Conservation (phyloP, 2,329 filamentous ascomycete species). For the Xenoacremonium recifei region DNA sequence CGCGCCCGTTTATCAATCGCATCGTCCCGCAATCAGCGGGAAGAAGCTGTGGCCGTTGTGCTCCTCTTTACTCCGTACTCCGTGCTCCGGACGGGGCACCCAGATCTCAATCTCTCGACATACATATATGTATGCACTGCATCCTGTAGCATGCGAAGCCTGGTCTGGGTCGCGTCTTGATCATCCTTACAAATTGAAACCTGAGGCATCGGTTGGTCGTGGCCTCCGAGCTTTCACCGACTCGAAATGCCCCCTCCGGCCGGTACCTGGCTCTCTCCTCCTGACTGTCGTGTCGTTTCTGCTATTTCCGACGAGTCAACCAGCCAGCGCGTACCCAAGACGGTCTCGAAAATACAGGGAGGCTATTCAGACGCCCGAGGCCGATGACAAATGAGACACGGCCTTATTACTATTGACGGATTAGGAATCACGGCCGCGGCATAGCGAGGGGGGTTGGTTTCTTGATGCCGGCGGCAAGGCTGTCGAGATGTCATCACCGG, state of each 20-base stretch:
- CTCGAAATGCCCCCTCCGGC: constrained; percentile 19
- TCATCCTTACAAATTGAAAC: no score
- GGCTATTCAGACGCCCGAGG: not conserved
- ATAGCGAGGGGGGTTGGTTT: constrained; percentile 16
- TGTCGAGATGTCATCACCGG: constrained; percentile 15
- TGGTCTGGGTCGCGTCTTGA: no score
- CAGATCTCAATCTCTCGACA: no score
- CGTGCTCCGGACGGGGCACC: no score
- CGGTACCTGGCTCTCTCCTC: constrained; percentile 2
- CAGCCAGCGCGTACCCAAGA: constrained; percentile 8
- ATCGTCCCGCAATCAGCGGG: constrained; percentile 3
- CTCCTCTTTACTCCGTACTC: no score
- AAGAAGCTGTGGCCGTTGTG: no score
- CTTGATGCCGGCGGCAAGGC: constrained; percentile 23
- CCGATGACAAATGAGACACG: constrained; percentile 24
- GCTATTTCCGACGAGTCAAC: constrained; percentile 8
- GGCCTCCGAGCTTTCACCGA: constrained; percentile 29
- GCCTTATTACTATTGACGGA: constrained; percentile 16
- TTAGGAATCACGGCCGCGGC: constrained; percentile 20
- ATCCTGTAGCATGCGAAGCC: no score
- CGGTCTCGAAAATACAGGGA: constrained; percentile 4
- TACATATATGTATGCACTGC: no score
- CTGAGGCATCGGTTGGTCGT: no score
- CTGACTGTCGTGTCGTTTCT: constrained; percentile 4
- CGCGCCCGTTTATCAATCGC: constrained; percentile 28